Conservation (phyloP, 805 yeast genomes). For the Nakazawaea sp. region DNA sequence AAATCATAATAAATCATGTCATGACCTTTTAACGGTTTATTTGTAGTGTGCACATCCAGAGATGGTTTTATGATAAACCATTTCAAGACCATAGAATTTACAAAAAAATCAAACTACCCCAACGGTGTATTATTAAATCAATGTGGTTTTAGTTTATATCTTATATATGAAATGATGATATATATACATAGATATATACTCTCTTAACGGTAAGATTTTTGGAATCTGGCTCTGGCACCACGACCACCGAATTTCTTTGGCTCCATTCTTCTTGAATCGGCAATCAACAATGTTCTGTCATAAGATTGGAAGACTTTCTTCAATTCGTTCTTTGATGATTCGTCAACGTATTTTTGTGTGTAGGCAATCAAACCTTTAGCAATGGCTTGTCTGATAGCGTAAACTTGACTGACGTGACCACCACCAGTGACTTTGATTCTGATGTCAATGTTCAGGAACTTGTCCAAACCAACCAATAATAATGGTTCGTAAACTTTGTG, state of each 20-base stretch:
- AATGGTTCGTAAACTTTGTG: conserved; percentile 99
- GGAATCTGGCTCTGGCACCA: conserved; percentile 99
- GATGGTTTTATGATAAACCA: too few relatives aligned
- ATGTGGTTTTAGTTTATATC: background rate
- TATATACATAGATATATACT: background rate
- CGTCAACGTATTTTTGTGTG: conserved; percentile 99
- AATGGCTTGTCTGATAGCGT: conserved; percentile 99
- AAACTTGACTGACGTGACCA: conserved; percentile 99
- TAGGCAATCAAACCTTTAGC: conserved; percentile 99
- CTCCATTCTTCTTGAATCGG: conserved; percentile 99
- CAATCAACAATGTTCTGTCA: conserved; percentile 99
- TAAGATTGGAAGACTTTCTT: conserved; percentile 95
- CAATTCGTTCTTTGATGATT: conserved; percentile 98
- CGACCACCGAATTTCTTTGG: conserved; percentile 99
- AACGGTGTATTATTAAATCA: too few relatives aligned
- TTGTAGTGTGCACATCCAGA: too few relatives aligned
- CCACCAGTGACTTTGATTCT: conserved; percentile 99
- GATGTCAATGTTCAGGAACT: conserved; percentile 96
- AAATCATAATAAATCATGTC: too few relatives aligned
- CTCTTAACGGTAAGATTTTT: conserved; percentile 98
- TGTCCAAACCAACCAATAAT: conserved; percentile 96
- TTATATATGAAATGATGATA: too few relatives aligned
- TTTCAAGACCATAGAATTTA: too few relatives aligned
- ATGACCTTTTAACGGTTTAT: too few relatives aligned
- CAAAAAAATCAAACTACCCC: background rate